Conservation (phyloP, 164 flowering plant genomes). For the Nymphaea thermarum region DNA sequence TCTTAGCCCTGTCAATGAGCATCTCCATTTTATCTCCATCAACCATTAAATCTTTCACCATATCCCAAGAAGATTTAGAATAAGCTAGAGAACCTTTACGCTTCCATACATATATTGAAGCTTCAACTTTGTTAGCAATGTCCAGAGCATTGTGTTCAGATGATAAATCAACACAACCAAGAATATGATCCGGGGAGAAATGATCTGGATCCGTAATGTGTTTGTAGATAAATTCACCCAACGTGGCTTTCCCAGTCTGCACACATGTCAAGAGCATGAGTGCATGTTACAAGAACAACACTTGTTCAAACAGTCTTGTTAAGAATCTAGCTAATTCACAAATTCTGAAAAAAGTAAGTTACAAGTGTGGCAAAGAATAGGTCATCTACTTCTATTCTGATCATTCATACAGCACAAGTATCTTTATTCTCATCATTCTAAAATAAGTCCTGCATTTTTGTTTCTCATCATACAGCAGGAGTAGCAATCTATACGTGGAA, state of each 20-base stretch:
- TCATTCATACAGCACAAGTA: no score
- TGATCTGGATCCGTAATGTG: constrained; percentile 41
- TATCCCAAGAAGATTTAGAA: constrained; percentile 71
- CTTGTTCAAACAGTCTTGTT: no score
- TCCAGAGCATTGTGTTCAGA: constrained; percentile 96
- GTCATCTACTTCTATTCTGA: no score
- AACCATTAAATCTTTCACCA: constrained; percentile 66
- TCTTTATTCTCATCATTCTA: no score
- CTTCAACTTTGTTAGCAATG: constrained; percentile 79
- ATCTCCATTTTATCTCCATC: constrained; percentile 69
- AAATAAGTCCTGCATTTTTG: no score
- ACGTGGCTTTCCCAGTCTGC: constrained; percentile 74
- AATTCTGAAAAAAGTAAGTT: no score
- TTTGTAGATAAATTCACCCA: constrained; percentile 74
- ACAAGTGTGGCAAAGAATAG: no score
- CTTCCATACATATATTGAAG: constrained; percentile 88
- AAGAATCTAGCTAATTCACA: no score
- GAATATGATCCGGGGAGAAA: constrained; percentile 66
- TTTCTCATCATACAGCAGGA: no score
- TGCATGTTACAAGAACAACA: no score
- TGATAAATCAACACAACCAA: constrained; percentile 46
- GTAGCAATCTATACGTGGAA: no score
- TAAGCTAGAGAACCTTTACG: constrained; percentile 59
- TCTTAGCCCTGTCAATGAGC: constrained; percentile 74
- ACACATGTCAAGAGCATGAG: background rate